A percentile compares a stretch with the other conserved stretches of the same genome.
These are phyloP conservation scores for Penicillium nordicum DNA, from an alignment of 2,329 filamentous ascomycete genomes.

Conservation along the genomic window DNA sequence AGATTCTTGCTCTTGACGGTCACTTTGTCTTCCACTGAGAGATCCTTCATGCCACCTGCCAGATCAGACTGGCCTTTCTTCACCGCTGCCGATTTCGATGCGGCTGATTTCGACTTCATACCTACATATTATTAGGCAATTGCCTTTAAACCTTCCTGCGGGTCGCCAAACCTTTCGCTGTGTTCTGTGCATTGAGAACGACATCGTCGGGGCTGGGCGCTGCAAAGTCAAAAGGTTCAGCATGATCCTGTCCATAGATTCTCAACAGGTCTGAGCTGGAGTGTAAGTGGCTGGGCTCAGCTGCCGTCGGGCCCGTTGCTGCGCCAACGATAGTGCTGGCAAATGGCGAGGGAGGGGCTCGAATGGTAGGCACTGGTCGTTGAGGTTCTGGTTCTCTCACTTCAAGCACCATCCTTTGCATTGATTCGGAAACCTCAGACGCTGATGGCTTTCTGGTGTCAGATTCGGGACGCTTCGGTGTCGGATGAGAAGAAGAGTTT, in stretches of 20 bases:
- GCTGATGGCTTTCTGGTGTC: conserved; percentile 14
- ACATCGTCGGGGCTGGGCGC: conserved; percentile 89
- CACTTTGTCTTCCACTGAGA: conserved; percentile 50
- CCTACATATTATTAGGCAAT: conserved; percentile 44
- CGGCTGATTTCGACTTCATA: conserved; percentile 43
- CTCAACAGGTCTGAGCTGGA: conserved; percentile 34
- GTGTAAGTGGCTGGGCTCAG: conserved; percentile 35
- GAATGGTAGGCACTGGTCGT: conserved; percentile 29
- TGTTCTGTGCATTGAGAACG: conserved; percentile 75
- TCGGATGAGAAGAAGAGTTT: conserved; percentile 12
- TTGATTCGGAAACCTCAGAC: background rate
- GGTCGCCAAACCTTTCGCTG: conserved; percentile 68
- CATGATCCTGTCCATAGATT: conserved; percentile 40
- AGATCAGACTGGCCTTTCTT: conserved; percentile 46
- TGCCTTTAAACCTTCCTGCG: conserved; percentile 35
- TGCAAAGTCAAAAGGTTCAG: conserved; percentile 62
- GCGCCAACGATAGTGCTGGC: conserved; percentile 45
- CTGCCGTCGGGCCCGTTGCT: conserved; percentile 20
- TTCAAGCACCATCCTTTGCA: conserved; percentile 5
- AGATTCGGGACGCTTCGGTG: conserved; percentile 19
- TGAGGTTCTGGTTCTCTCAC: conserved; percentile 13
- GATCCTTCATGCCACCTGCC: conserved; percentile 47
- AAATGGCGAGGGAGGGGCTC: conserved; percentile 51
- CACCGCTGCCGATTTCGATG: conserved; percentile 39
- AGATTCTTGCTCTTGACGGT: conserved; percentile 71